Conservation (phyloP, 2,329 filamentous ascomycete genomes). For the Westerdykella ornata region DNA sequence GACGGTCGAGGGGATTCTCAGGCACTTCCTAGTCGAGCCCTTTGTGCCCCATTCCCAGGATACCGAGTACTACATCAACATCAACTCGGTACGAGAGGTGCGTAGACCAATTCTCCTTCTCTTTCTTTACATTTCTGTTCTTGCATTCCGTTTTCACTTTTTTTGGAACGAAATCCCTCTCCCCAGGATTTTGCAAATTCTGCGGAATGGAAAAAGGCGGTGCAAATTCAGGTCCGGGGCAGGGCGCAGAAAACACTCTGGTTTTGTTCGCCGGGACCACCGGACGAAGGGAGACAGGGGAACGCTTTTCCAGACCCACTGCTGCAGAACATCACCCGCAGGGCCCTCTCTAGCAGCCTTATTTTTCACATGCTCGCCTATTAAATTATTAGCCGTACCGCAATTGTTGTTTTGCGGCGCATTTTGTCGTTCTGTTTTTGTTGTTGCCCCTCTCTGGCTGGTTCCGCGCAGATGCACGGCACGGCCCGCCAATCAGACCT, state of each 20-base stretch:
- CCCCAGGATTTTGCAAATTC: not conserved
- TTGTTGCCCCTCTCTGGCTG: constrained; percentile 28
- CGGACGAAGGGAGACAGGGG: constrained; percentile 32
- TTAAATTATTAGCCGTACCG: constrained; percentile 1
- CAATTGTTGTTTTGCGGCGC: not conserved
- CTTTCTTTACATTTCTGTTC: constrained; percentile 6
- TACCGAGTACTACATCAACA: constrained; percentile 99
- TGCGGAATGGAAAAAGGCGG: not conserved
- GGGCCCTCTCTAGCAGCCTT: not conserved
- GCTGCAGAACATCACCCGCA: constrained; percentile 21
- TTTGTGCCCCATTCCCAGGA: constrained; percentile 93
- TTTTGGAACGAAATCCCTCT: constrained; percentile 3
- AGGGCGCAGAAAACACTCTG: constrained; percentile 6
- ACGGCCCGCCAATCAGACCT: constrained; percentile 20
- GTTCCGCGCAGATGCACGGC: not conserved
- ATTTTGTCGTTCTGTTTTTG: constrained; percentile 12
- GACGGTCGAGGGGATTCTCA: constrained; percentile 77
- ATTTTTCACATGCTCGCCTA: constrained; percentile 5
- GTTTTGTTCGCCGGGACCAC: constrained; percentile 33
- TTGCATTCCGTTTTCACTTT: not conserved
- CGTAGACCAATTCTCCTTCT: constrained; percentile 42
- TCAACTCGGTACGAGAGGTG: constrained; percentile 99
- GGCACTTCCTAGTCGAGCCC: constrained; percentile 96
- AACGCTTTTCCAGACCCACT: constrained; percentile 34
- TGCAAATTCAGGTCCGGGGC: not conserved